Base-by-base conservation (phyloP, 2,329 filamentous ascomycete genomes). In the Ramichloridium luteum region DNA sequence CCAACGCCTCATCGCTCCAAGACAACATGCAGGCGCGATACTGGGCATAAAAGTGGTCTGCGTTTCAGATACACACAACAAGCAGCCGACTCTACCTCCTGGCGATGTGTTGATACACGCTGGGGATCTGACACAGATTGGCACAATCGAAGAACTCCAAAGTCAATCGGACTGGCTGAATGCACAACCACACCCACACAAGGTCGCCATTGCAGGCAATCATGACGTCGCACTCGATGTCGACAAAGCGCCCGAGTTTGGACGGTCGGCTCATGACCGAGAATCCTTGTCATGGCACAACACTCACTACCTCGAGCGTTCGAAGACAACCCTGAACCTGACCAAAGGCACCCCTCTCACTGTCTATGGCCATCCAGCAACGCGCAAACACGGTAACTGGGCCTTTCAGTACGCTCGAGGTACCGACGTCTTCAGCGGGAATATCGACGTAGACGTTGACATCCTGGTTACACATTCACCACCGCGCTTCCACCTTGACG, bases 71-170 rank as follows among this genome's bases (percentile, higher is more conserved):
- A 94, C 88, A 0, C 88, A 94, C 59, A 74, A 72, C 37, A 65
- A 69, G 25, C 65, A 66, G 4, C 34, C 43, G 6, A 46, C 64
- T n/a, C 15, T 92, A 1, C 84, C 85, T 0, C 58, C 68, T 6
- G 86, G 85, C 34, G 85, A 94, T 54, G 65, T 94, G 13, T 70
- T 96, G 29, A 80, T 96, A 46, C 88, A 94, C 52, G 81, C 84
- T 2, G 88, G 88, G 22, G 88, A 96, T 58, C 65, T 93, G 48
- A 79, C 77, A 32, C 76, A 83, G 45, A 62, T 64, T 13, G 88
- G 88, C 23, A 79, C 74, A 6, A 68, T 73, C 1, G 62, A 64
- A 9, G 78, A 84, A 39, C 76, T 96, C 34, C 84, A 93, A 60
- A 63, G 61, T n/a, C 79, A 90, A 47, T 65, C 94, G 26, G 72